A percentile compares a stretch with the other conserved stretches of the same genome.
Conservation (phyloP, 139 green algal genomes). For the Chlamydomonas applanata region DNA sequence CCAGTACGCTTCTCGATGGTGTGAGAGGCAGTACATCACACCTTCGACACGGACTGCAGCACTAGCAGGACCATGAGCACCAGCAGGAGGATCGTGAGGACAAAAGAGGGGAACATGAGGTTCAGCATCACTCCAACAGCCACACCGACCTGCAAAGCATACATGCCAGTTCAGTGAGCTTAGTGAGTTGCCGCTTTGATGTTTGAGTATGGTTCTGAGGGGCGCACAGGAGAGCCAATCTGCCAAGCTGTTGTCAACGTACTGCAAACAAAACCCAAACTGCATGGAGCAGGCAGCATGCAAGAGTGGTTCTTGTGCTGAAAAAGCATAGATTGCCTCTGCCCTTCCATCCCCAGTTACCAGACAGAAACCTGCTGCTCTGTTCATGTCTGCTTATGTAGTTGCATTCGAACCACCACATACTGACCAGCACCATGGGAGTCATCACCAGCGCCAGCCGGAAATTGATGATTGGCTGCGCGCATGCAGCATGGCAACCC, state of each 20-base stretch:
- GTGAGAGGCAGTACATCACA: neutral
- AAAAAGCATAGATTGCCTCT: no score
- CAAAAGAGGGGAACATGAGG: constrained; percentile 11
- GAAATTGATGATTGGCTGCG: constrained; percentile 18
- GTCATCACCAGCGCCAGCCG: constrained; percentile 1
- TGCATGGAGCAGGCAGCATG: neutral
- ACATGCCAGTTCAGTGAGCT: no score
- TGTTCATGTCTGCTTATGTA: neutral
- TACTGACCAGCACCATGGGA: constrained; percentile 7
- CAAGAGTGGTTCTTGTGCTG: no score
- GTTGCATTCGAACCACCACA: neutral
- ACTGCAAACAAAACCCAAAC: neutral
- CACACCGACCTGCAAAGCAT: constrained; percentile 10
- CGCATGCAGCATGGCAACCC: neutral
- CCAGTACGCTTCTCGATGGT: no score
- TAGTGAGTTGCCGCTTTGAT: no score
- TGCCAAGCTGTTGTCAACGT: no score
- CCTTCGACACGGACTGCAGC: constrained; percentile 15
- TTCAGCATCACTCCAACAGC: constrained; percentile 26
- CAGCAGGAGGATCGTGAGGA: constrained; percentile 26
- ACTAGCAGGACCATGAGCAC: constrained; percentile 24
- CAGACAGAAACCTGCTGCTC: no score
- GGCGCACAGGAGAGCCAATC: no score
- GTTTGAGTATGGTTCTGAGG: no score
- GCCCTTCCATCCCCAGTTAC: no score